A percentile compares a stretch with the other conserved stretches of the same genome.
phyloP scores from a whole-genome alignment of 768 basidiomycete species.

The Gautieria morchelliformis region DNA sequence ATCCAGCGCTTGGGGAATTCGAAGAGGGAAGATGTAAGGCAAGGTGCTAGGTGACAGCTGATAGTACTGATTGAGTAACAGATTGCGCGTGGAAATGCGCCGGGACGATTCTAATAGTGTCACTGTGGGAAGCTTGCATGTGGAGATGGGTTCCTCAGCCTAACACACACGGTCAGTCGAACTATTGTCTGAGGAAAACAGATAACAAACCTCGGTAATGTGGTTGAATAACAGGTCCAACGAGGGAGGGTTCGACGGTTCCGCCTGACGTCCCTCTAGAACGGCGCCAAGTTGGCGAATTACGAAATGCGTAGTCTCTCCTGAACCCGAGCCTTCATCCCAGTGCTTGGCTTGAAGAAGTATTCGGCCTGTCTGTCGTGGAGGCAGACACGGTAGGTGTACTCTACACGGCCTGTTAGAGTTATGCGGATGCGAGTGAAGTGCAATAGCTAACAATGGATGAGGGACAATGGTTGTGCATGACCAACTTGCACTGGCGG shows the following conservation, averaged over 20 bases:
- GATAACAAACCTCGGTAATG: slow-evolving; percentile 25
- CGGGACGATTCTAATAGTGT: slow-evolving; percentile 16
- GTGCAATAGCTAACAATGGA: slow-evolving; percentile 33
- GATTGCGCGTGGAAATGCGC: slow-evolving; percentile 27
- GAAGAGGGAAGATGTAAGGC: slow-evolving; percentile 67
- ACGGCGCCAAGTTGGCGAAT: slow-evolving; percentile 39
- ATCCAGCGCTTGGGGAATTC: slow-evolving; percentile 64
- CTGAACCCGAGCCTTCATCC: slow-evolving; percentile 25
- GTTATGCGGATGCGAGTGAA: slow-evolving; percentile 23
- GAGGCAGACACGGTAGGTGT: slow-evolving; percentile 23
- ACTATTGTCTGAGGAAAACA: not conserved
- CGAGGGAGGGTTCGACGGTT: slow-evolving; percentile 36
- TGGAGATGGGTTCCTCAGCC: not conserved
- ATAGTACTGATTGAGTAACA: slow-evolving; percentile 22
- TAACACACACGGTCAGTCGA: not conserved
- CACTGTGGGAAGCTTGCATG: not conserved
- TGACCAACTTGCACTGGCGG: slow-evolving; percentile 63
- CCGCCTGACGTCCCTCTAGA: slow-evolving; percentile 31
- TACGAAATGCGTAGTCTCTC: slow-evolving; percentile 42
- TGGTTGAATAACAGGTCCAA: slow-evolving; percentile 44
- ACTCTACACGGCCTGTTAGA: not conserved
- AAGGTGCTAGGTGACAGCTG: slow-evolving; percentile 47
- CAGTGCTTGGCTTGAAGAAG: slow-evolving; percentile 34
- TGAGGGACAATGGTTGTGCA: slow-evolving; percentile 32
- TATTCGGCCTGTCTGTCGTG: slow-evolving; percentile 39